phyloP scores from a whole-genome alignment of 805 yeast genomes.

The Monosporozyma aerobia region DNA sequence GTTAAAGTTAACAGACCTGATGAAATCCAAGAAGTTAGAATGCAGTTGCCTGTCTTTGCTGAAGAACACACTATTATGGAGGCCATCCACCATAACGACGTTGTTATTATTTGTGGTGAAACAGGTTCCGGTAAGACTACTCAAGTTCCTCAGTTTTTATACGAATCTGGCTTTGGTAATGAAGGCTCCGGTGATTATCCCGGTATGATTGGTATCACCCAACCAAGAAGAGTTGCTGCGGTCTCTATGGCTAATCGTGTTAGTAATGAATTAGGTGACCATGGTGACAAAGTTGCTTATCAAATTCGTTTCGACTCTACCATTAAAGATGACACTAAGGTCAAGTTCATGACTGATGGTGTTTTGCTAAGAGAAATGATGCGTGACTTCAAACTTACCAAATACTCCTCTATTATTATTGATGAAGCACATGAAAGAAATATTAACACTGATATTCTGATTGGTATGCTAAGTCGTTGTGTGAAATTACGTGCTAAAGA shows the following conservation, averaged over 20 bases:
- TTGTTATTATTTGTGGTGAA: slow-evolving; percentile 89
- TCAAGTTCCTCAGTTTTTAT: slow-evolving; percentile 92
- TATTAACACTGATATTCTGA: slow-evolving; percentile 88
- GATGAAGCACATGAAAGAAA: slow-evolving; percentile 99
- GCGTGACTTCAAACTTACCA: slow-evolving; percentile 69
- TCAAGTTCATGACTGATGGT: slow-evolving; percentile 93
- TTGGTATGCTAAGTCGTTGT: slow-evolving; percentile 89
- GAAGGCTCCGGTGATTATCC: slow-evolving; percentile 50
- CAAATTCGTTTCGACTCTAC: slow-evolving; percentile 77
- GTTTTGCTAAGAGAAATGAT: slow-evolving; percentile 88
- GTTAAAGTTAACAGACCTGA: slow-evolving; percentile 60
- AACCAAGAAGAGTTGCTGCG: slow-evolving; percentile 91
- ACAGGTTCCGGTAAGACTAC: slow-evolving; percentile 99
- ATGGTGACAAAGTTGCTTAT: slow-evolving; percentile 61
- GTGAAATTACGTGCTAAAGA: slow-evolving; percentile 58
- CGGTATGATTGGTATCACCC: slow-evolving; percentile 95
- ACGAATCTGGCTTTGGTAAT: slow-evolving; percentile 84
- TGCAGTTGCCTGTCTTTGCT: slow-evolving; percentile 75
- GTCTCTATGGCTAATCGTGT: slow-evolving; percentile 86
- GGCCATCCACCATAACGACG: slow-evolving; percentile 85
- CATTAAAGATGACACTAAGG: slow-evolving; percentile 51
- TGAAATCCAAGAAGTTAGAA: slow-evolving; percentile 57
- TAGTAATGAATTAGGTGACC: slow-evolving; percentile 63
- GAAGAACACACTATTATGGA: slow-evolving; percentile 95
- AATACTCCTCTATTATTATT: slow-evolving; percentile 78